Evolutionary conservation across 352 stramenopile genomes (phyloP), one percentile per base, ranked within the genome.

Genomic region (Pythium periplocum): DNA sequence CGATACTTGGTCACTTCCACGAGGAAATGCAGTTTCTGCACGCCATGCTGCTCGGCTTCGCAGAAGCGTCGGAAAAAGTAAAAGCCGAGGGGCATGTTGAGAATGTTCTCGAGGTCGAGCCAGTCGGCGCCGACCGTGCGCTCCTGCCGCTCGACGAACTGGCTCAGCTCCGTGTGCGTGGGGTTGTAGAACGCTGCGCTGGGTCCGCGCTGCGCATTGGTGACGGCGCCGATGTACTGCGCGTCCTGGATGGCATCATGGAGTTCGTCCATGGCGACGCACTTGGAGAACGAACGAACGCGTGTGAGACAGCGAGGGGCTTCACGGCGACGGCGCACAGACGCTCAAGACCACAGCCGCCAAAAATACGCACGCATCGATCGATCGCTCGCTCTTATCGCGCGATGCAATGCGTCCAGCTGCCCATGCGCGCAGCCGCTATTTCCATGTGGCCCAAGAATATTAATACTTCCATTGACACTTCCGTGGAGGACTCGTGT

Each of bases 181-280:
- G 80, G 75, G n/a, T 70, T 82, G 67, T 90, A 89, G 57, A 86
- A 93, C 2, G 80, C 73, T 2, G 79, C 74, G 37, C 64, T 87
- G 0, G 83, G 83, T 0, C 81, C 76, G 8, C 80, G 80, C 39
- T 87, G 73, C 36, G 73, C 63, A 46, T 94, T 90, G 11, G 65
- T 85, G 53, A 96, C 83, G 0, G 85, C 86, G 49, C 83, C 80
- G 47, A 95, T 92, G 59, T 96, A 96, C 61, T 93, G 78, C 49
- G 85, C 84, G 54, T 96, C 86, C 57, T 95, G 83, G 46, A 96
- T 90, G 43, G 85, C 84, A 69, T 96, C 86, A 51, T 95, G 83
- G 32, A 96, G 73, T 60, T 91, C 85, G 55, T 96, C 82, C 86
- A 96, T 95, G 6, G 57, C 69, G 48, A 49, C 32, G 7, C 17